Percentiles rank a stretch among this genome's conserved stretches.
Conservation (phyloP, 164 flowering plant species). For the Magnolia changhungtana region DNA sequence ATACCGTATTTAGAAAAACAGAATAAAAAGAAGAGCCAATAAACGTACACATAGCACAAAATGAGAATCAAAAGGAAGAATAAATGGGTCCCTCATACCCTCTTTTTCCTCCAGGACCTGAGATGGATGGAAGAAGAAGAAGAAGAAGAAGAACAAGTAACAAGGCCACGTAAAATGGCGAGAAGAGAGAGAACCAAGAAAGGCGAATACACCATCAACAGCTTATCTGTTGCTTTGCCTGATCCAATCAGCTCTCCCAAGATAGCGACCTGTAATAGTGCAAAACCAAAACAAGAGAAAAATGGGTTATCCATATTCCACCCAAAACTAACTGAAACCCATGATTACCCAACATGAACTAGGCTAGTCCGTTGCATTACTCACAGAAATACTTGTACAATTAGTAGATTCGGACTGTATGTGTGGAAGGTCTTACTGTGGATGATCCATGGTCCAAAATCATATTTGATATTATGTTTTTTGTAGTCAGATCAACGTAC, state of each 20-base stretch:
- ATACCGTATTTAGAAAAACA: neutral
- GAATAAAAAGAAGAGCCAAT: neutral
- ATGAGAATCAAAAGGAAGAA: neutral
- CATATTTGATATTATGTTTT: too few species aligned
- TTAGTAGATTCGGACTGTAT: too few species aligned
- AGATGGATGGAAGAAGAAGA: slow-evolving; percentile 15
- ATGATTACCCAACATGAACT: neutral
- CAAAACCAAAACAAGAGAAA: neutral
- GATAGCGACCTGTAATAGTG: slow-evolving; percentile 39
- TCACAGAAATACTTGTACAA: too few species aligned
- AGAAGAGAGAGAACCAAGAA: slow-evolving; percentile 50
- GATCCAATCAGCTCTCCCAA: slow-evolving; percentile 52
- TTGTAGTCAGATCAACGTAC: too few species aligned
- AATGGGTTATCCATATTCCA: neutral
- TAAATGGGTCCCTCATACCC: slow-evolving; percentile 30
- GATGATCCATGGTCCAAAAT: too few species aligned
- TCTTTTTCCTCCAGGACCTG: slow-evolving; percentile 41
- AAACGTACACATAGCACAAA: neutral
- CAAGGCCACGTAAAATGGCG: slow-evolving; percentile 58
- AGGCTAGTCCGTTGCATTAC: too few species aligned
- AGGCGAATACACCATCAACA: slow-evolving; percentile 50
- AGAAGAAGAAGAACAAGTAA: slow-evolving; percentile 18
- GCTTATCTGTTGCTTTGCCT: slow-evolving; percentile 48
- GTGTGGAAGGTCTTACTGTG: too few species aligned
- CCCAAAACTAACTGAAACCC: neutral